A percentile compares a stretch with the other conserved stretches of the same genome.
These are phyloP conservation scores for Ilex aquifolium DNA, from an alignment of 257 asterid genomes.

Conservation along the genomic window DNA sequence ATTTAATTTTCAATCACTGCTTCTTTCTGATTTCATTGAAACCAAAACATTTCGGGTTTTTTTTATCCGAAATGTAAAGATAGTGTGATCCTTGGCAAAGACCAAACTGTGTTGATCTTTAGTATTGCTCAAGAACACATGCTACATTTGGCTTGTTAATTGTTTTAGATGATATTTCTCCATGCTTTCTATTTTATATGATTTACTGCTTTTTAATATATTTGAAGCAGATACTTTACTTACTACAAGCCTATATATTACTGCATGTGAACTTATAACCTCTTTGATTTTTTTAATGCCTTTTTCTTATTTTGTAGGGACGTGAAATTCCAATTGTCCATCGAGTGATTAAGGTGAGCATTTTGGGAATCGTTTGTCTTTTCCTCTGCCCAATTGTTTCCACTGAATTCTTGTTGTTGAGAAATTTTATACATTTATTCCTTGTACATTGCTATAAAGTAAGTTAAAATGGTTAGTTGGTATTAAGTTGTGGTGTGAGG, in stretches of 20 bases:
- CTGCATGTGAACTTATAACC: not conserved
- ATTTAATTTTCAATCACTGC: too few relatives aligned
- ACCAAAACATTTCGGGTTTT: too few relatives aligned
- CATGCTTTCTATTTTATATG: too few relatives aligned
- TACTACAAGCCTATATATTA: not conserved
- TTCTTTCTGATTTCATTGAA: too few relatives aligned
- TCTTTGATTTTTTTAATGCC: not conserved
- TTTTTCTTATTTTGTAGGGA: conserved; percentile 49
- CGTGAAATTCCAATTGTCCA: conserved; percentile 99
- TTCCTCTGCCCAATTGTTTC: not conserved
- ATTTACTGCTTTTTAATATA: too few relatives aligned
- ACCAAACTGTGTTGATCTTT: too few relatives aligned
- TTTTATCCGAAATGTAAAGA: too few relatives aligned
- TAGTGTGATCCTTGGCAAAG: too few relatives aligned
- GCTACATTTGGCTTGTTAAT: not conserved
- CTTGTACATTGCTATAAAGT: not conserved
- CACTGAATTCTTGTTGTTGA: conserved; percentile 3
- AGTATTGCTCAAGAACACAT: too few relatives aligned
- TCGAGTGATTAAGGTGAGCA: conserved; percentile 85
- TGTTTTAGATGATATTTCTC: not conserved
- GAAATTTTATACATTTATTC: not conserved
- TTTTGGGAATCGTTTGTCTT: not conserved
- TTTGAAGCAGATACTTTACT: not conserved
- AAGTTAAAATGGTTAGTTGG: too few relatives aligned
- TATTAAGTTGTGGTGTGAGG: not conserved